These are phyloP conservation scores for Diplodia sapinea DNA, from an alignment of 2,329 filamentous ascomycete genomes.

Conservation along the genomic window DNA sequence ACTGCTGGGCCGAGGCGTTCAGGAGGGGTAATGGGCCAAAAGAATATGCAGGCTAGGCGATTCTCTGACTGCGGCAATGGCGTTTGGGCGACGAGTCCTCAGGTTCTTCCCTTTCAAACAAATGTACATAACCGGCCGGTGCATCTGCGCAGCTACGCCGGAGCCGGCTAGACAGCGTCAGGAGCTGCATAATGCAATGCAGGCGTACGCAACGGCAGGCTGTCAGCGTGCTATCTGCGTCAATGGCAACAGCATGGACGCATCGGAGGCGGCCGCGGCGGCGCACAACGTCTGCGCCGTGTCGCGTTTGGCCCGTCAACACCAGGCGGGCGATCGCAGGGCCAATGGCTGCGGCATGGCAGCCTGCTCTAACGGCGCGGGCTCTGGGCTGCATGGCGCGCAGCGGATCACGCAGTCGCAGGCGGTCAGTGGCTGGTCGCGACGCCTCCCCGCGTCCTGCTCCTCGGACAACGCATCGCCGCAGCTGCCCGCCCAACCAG, in stretches of 20 bases:
- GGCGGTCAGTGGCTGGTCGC: slow-evolving; percentile 11
- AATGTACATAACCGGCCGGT: not conserved
- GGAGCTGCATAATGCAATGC: slow-evolving; percentile 21
- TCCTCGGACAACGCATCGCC: slow-evolving; percentile 27
- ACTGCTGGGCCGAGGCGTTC: slow-evolving; percentile 15
- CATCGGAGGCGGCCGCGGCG: slow-evolving; percentile 10
- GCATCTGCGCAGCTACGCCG: not conserved
- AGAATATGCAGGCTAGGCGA: slow-evolving; percentile 6
- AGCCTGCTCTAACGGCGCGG: not conserved
- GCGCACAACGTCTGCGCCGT: not conserved
- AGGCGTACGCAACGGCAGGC: not conserved
- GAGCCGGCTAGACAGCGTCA: not conserved
- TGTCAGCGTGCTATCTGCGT: not conserved
- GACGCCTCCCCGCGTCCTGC: slow-evolving; percentile 1
- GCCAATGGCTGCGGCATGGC: slow-evolving; percentile 1
- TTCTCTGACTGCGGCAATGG: not conserved
- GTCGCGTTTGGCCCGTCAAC: slow-evolving; percentile 11
- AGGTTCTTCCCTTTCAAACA: not conserved
- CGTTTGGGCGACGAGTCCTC: slow-evolving; percentile 9
- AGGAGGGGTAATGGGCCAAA: slow-evolving; percentile 13
- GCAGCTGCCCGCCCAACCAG: slow-evolving; percentile 27
- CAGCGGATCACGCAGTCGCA: slow-evolving; percentile 23
- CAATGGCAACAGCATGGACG: not conserved
- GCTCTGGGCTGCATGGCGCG: slow-evolving; percentile 14
- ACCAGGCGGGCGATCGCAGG: not conserved